Evolutionary conservation across 164 flowering plant species (phyloP).

Genomic region (Paratinospora sagittata): DNA sequence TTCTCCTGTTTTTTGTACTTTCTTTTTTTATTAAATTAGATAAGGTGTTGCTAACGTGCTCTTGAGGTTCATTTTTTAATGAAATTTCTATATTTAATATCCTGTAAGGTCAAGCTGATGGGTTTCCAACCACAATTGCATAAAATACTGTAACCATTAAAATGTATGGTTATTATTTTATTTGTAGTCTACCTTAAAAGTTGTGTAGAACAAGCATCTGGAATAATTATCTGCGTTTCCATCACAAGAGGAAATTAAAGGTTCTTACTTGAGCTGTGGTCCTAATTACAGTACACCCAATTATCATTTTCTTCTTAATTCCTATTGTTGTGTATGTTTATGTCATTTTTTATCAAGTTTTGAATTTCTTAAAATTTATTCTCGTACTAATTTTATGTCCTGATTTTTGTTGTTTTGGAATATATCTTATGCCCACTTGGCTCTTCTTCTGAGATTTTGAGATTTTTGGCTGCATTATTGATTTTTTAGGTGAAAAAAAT

Average conservation of each 20-base stretch:
- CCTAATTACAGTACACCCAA: neutral
- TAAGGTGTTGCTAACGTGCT: slow-evolving; percentile 14
- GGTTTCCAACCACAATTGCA: neutral
- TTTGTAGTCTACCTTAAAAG: neutral
- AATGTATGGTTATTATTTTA: neutral
- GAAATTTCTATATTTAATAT: slow-evolving; percentile 4
- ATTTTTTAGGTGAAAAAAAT: too few species aligned
- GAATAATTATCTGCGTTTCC: neutral
- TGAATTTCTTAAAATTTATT: neutral
- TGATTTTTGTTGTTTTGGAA: neutral
- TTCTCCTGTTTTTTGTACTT: neutral
- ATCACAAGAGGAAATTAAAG: neutral
- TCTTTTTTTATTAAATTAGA: neutral
- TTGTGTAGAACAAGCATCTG: slow-evolving; percentile 1
- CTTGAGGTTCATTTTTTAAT: neutral
- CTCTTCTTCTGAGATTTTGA: neutral
- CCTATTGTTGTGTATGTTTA: neutral
- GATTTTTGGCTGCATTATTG: neutral
- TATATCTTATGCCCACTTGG: neutral
- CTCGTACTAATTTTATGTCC: too few species aligned
- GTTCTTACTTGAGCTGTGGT: neutral
- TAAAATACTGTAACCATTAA: slow-evolving; percentile 2
- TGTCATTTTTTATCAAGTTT: neutral
- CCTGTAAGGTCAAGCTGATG: neutral
- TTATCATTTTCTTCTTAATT: neutral